phyloP scores from a whole-genome alignment of 163 green algal species.

The Chlorella variabilis region DNA sequence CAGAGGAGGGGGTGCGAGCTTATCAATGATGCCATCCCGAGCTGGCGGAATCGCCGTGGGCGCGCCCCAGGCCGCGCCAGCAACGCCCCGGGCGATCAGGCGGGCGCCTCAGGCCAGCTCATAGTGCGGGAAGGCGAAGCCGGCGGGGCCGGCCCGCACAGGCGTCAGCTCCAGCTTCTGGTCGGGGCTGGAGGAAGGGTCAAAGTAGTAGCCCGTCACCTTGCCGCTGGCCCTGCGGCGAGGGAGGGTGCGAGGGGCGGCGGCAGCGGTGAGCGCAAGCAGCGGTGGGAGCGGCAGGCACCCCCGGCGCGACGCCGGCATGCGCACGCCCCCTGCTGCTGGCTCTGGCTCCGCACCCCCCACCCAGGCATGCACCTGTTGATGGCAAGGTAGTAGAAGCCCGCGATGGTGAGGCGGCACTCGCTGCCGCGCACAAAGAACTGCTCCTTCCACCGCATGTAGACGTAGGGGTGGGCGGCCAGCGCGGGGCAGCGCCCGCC shows the following conservation, averaged over 20 bases:
- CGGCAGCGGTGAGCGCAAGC: no score
- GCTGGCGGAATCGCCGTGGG: no score
- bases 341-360: no score
- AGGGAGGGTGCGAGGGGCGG: neutral
- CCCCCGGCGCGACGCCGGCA: no score
- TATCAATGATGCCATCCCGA: no score
- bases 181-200: constrained; percentile 66
- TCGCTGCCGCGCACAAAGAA: constrained; percentile 79
- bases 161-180: constrained; percentile 63
- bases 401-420: constrained; percentile 82
- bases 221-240: constrained; percentile 51
- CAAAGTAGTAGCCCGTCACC: constrained; percentile 79
- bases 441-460: constrained; percentile 89
- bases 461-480: constrained; percentile 66
- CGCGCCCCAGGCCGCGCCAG: no score
- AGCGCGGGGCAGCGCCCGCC: constrained; percentile 48
- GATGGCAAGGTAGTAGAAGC: constrained; percentile 86
- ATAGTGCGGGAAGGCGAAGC: constrained; percentile 49
- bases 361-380: constrained; percentile 29
- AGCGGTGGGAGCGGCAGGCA: no score
- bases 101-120: constrained; percentile 46
- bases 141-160: constrained; percentile 8
- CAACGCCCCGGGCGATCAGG: no score
- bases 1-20: no score
- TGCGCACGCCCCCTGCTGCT: no score